Base-by-base conservation (phyloP, 2,329 filamentous ascomycete species). In the Colletotrichum sp. region DNA sequence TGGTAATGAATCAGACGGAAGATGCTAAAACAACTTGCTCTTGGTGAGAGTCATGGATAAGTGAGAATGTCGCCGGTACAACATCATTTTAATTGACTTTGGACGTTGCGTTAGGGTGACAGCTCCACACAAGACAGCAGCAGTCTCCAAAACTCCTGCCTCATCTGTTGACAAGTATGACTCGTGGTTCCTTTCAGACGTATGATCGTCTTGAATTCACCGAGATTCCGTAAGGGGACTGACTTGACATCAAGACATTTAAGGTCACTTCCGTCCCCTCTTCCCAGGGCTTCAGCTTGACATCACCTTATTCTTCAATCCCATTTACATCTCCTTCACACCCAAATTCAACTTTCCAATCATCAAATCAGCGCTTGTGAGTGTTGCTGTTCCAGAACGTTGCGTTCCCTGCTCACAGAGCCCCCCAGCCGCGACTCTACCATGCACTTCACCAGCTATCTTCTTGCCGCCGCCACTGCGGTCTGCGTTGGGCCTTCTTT, bases 261-360 rank as follows among this genome's bases (percentile, higher is more conserved):
- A n/a, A 43, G 39, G 0, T 43, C 16, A 0, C 1, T n/a, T 0
- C 39, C 18, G 1, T 43, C 18, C 18, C 39, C 0, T 1, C 39
- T 6, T 43, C 18, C 39, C 8, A n/a, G 9, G 1, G 16, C 18
- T 1, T 43, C 5, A 43, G n/a, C 18, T n/a, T 39, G 36, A 39
- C 36, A 39, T 39, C 15, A 4, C 15, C 36, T 16, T 0, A 36
- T 8, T 39, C 3, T 8, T 39, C 36, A 39, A 4, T 36, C 39
- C 2, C 18, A 3, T 43, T 6, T n/a, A n/a, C 39, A 43, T 43
- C 39, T n/a, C 9, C 5, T 9, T 8, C 18, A 1, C 8, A n/a
- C 1, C 8, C 39, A n/a, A 43, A n/a, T 0, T n/a, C 39, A 10
- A 4, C 0, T 10, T 18, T 43, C 16, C 36, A 43, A 1, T 18